Percentiles rank a stretch among this genome's conserved stretches.
Conservation (phyloP, 768 basidiomycete species). For the Hypsizygus marmoreus region DNA sequence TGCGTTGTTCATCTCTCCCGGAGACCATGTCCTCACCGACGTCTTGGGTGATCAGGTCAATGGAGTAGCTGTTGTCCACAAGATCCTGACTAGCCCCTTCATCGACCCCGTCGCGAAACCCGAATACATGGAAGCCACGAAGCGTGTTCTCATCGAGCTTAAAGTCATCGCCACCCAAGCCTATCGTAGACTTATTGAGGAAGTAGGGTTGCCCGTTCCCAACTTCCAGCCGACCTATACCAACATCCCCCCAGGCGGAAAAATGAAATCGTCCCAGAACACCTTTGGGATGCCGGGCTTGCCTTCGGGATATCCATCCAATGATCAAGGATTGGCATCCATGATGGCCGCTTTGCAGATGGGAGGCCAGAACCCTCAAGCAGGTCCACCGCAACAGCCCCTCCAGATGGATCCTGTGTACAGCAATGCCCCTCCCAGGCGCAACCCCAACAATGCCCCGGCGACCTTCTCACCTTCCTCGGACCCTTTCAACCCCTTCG, state of each 20-base stretch:
- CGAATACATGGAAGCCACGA: constrained; percentile 81
- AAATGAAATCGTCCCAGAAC: constrained; percentile 57
- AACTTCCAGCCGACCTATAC: constrained; percentile 83
- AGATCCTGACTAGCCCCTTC: constrained; percentile 87
- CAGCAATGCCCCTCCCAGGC: constrained; percentile 42
- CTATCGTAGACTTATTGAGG: constrained; percentile 90
- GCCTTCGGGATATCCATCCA: constrained; percentile 78
- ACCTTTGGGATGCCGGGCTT: constrained; percentile 73
- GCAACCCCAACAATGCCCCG: constrained; percentile 34
- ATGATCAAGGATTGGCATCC: constrained; percentile 83
- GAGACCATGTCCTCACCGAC: constrained; percentile 90
- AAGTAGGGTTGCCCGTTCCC: constrained; percentile 89
- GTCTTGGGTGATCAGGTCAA: constrained; percentile 96
- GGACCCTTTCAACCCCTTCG: constrained; percentile 56
- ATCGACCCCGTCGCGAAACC: constrained; percentile 72
- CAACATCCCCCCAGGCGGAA: constrained; percentile 62
- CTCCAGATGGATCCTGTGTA: constrained; percentile 71
- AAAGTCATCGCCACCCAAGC: constrained; percentile 95
- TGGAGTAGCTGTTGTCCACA: constrained; percentile 90
- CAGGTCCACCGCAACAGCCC: constrained; percentile 61
- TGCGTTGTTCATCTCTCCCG: constrained; percentile 86
- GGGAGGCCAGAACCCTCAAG: constrained; percentile 85
- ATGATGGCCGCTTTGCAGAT: constrained; percentile 94
- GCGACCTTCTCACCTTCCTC: constrained; percentile 40
- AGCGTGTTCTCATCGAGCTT: constrained; percentile 85